Conservation (phyloP, 1,284 basidiomycete species). For the Heterobasidion annosum region DNA sequence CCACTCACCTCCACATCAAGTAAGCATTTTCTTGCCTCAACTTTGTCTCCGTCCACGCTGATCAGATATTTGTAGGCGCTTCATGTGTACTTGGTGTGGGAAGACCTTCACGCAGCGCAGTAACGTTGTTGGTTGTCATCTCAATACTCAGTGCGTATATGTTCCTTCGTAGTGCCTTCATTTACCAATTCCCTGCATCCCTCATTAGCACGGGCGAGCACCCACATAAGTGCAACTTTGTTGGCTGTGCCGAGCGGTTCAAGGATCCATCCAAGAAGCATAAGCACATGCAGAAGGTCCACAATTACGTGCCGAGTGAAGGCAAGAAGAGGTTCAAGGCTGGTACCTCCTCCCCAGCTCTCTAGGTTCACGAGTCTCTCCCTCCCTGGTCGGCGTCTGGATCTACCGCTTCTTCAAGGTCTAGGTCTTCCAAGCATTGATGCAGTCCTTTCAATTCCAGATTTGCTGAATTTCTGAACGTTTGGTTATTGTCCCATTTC, state of each 20-base stretch:
- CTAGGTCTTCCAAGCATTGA: no score
- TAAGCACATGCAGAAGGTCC: conserved; percentile 45
- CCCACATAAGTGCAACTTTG: conserved; percentile 44
- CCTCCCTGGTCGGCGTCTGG: no score
- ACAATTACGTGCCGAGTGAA: conserved; percentile 40
- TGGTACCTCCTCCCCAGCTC: not conserved
- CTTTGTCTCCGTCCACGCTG: conserved; percentile 1
- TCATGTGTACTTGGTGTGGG: conserved; percentile 43
- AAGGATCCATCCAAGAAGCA: conserved; percentile 57
- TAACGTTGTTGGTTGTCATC: conserved; percentile 44
- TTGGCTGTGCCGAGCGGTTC: conserved; percentile 42
- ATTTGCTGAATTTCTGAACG: no score
- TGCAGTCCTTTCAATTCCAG: no score
- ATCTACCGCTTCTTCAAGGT: no score
- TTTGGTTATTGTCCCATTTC: no score
- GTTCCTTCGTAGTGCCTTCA: not conserved
- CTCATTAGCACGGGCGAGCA: conserved; percentile 39
- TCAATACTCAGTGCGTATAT: conserved; percentile 47
- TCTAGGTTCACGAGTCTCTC: conserved; percentile 10
- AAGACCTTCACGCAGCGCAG: conserved; percentile 54
- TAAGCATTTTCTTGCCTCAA: conserved; percentile 19
- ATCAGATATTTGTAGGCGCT: conserved; percentile 28
- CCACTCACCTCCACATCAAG: conserved; percentile 54
- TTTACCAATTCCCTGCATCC: not conserved
- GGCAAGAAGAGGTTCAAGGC: conserved; percentile 33